Evolutionary conservation across 768 basidiomycete genomes (phyloP).

Genomic region (Collybia sp.): DNA sequence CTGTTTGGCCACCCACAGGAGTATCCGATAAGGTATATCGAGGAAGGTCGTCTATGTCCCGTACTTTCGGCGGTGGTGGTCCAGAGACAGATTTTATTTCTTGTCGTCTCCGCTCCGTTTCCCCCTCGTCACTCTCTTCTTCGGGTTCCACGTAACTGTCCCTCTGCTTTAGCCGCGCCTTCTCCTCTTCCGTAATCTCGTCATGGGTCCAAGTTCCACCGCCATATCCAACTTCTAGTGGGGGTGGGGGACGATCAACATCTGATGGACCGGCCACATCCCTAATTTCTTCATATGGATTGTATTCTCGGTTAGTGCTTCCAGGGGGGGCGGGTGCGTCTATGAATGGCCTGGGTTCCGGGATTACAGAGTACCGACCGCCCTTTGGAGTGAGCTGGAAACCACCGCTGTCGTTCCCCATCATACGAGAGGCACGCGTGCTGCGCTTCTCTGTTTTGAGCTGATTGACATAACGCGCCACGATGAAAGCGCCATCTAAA

Average conservation of each 20-base stretch:
- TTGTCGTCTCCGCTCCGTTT: slow-evolving; percentile 7
- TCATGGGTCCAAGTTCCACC: slow-evolving; percentile 31
- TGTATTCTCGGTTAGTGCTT: slow-evolving; percentile 22
- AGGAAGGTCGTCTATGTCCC: slow-evolving; percentile 11
- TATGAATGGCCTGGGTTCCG: slow-evolving; percentile 6
- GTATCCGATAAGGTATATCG: slow-evolving; percentile 10
- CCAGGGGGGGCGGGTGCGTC: slow-evolving; percentile 5
- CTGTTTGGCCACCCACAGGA: no score
- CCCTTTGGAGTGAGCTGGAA: slow-evolving; percentile 26
- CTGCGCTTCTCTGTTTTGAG: slow-evolving; percentile 45
- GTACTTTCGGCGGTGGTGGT: slow-evolving; percentile 2
- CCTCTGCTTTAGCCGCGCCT: slow-evolving; percentile 16
- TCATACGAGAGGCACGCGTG: slow-evolving; percentile 28
- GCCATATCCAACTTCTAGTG: slow-evolving; percentile 27
- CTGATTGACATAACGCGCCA: slow-evolving; percentile 49
- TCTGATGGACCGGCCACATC: slow-evolving; percentile 8
- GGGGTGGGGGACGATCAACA: slow-evolving; percentile 8
- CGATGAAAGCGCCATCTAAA: slow-evolving; percentile 49
- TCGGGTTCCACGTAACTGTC: slow-evolving; percentile 9
- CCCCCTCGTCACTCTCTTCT: slow-evolving; percentile 3
- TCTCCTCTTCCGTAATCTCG: slow-evolving; percentile 27
- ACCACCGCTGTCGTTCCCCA: slow-evolving; percentile 19
- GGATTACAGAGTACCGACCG: slow-evolving; percentile 20
- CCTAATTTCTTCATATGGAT: slow-evolving; percentile 33
- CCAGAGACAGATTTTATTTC: slow-evolving; percentile 7